A percentile compares a stretch with the other conserved stretches of the same genome.
These are phyloP conservation scores for Trifolium fragiferum DNA, from an alignment of 306 rosid genomes.

Conservation along the genomic window DNA sequence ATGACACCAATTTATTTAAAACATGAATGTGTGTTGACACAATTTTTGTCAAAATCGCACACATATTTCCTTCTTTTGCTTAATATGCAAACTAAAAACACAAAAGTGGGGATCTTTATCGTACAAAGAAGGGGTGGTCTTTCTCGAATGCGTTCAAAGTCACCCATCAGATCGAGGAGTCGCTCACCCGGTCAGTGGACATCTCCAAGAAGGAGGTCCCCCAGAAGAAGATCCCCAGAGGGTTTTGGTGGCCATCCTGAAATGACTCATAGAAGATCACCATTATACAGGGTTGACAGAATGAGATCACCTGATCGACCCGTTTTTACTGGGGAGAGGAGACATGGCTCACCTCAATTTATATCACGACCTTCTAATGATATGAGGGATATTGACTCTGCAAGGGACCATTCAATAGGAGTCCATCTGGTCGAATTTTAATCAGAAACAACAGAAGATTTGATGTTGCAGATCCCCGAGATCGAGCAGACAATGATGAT, in stretches of 20 bases:
- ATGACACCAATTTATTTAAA: no score
- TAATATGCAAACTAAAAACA: no score
- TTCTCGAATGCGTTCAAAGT: constrained; percentile 68
- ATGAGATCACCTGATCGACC: constrained; percentile 87
- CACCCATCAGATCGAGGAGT: constrained; percentile 78
- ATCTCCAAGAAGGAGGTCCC: constrained; percentile 77
- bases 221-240: constrained; percentile 82
- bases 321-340: constrained; percentile 65
- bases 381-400: constrained; percentile 73
- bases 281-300: constrained; percentile 67
- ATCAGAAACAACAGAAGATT: constrained; percentile 71
- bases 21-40: no score
- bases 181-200: constrained; percentile 86
- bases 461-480: constrained; percentile 70
- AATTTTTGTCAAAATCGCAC: no score
- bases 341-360: constrained; percentile 65
- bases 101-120: no score
- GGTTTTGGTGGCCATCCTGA: constrained; percentile 77
- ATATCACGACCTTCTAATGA: constrained; percentile 68
- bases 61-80: no score
- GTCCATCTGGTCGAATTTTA: constrained; percentile 62
- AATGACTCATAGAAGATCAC: constrained; percentile 64
- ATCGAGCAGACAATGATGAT: constrained; percentile 61
- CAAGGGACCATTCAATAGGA: constrained; percentile 63
- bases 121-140: constrained; percentile 67